These are phyloP conservation scores for Triticum urartu DNA, from an alignment of 176 grass and related monocot genomes.

Conservation along the genomic window DNA sequence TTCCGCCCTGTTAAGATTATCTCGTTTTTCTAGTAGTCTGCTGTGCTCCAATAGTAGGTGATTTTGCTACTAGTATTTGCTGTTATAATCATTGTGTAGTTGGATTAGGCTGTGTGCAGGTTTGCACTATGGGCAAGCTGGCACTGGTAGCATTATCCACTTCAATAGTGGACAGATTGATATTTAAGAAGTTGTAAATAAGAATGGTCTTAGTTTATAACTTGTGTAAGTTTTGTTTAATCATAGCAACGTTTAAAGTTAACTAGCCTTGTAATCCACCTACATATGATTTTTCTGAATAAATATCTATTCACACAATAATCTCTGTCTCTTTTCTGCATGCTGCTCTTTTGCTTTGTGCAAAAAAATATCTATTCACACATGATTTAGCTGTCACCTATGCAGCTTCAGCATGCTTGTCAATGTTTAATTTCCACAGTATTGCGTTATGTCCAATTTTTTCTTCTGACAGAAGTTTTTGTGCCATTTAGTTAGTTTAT, in stretches of 20 bases:
- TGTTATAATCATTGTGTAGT: not conserved
- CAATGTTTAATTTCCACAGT: not conserved
- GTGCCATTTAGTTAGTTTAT: not conserved
- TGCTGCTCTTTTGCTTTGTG: slow-evolving; percentile 7
- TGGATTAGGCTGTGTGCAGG: slow-evolving; percentile 11
- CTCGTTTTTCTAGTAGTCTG: not conserved
- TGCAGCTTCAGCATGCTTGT: not conserved
- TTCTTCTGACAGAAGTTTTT: not conserved
- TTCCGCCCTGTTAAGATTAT: not conserved
- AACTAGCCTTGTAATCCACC: not conserved
- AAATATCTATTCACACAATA: not conserved
- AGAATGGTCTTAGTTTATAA: not conserved
- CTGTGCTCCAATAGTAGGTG: not conserved
- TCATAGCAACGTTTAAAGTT: not conserved
- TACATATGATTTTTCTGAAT: not conserved
- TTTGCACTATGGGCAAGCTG: slow-evolving; percentile 15
- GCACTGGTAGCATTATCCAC: not conserved
- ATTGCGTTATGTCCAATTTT: not conserved
- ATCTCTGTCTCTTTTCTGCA: not conserved
- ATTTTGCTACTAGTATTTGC: not conserved
- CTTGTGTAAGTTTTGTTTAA: slow-evolving; percentile 1
- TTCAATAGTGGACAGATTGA: not conserved
- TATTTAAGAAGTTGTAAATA: not conserved
- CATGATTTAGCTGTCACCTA: not conserved
- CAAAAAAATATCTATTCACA: not conserved